Evolutionary conservation across 352 stramenopile genomes (phyloP).

Genomic region (Globisporangium megalacanthum): DNA sequence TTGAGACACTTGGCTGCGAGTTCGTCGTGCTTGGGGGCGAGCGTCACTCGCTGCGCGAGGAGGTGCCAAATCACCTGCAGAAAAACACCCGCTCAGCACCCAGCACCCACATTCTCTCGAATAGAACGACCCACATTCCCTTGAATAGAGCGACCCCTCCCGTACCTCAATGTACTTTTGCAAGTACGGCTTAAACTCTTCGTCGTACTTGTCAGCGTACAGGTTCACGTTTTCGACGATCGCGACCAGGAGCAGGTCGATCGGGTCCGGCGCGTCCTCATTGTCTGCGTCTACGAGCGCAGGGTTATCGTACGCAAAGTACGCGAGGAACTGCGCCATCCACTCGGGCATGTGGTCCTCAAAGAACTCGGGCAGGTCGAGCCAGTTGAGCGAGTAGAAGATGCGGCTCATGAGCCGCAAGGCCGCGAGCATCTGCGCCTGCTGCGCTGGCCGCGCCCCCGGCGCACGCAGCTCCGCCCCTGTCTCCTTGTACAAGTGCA

Average conservation of each 20-base stretch:
- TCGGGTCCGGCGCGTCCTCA: constrained; percentile 86
- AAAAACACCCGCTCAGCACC: background rate
- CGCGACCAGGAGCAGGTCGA: constrained; percentile 92
- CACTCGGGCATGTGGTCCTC: constrained; percentile 97
- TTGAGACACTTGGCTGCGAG: constrained; percentile 96
- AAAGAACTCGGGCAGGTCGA: constrained; percentile 98
- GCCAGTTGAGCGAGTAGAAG: constrained; percentile 98
- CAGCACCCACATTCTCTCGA: background rate
- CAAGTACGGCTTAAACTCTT: constrained; percentile 97
- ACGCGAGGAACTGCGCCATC: constrained; percentile 95
- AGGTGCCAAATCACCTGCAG: constrained; percentile 64
- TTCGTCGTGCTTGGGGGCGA: constrained; percentile 92
- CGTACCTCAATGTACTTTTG: constrained; percentile 88
- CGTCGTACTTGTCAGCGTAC: constrained; percentile 98
- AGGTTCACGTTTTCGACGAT: constrained; percentile 98
- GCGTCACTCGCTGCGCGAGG: constrained; percentile 61
- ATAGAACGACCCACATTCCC: background rate
- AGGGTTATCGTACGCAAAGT: constrained; percentile 93
- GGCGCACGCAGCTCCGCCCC: constrained; percentile 40
- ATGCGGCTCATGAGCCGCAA: constrained; percentile 95
- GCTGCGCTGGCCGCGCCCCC: constrained; percentile 33
- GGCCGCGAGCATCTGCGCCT: constrained; percentile 64
- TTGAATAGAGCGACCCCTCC: background rate
- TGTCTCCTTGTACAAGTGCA: constrained; percentile 76
- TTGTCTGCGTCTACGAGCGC: constrained; percentile 89